Evolutionary conservation across 177 flowering plant genomes (phyloP).

Genomic region (Vitis hybrid): DNA sequence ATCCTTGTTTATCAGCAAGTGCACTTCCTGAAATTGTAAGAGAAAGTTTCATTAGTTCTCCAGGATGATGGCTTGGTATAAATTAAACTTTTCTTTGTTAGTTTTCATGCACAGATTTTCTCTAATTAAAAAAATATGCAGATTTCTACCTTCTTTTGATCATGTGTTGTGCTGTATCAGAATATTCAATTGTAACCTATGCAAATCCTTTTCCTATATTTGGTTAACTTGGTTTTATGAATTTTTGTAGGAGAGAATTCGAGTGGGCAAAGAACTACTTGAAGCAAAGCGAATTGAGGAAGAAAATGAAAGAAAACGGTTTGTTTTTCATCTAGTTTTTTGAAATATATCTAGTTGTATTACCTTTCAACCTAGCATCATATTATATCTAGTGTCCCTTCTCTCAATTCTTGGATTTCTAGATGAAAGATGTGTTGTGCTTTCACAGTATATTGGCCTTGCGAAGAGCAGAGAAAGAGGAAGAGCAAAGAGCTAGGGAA

Average conservation of each 20-base stretch:
- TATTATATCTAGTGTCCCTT: background rate
- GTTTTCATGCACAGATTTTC: background rate
- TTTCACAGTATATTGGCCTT: slow-evolving; percentile 58
- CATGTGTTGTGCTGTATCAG: background rate
- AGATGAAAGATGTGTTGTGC: slow-evolving; percentile 7
- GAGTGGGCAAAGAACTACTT: slow-evolving; percentile 75
- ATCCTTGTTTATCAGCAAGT: background rate
- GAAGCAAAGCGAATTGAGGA: slow-evolving; percentile 91
- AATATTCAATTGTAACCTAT: background rate
- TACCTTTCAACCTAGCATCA: background rate
- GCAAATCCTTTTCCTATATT: background rate
- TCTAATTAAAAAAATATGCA: background rate
- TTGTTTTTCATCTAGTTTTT: slow-evolving; percentile 16
- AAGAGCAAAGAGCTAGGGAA: slow-evolving; percentile 87
- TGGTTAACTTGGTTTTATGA: slow-evolving; percentile 5
- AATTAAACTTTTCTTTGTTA: background rate
- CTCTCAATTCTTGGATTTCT: slow-evolving; percentile 6
- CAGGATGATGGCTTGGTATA: background rate
- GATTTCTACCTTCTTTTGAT: background rate
- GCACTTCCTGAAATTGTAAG: background rate
- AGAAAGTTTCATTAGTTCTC: background rate
- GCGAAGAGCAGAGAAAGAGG: slow-evolving; percentile 90
- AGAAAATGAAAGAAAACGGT: slow-evolving; percentile 94
- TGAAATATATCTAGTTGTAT: background rate
- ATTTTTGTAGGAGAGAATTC: slow-evolving; percentile 76